Conservation (phyloP, 441 rosid species). For the Aquilaria agallochum region DNA sequence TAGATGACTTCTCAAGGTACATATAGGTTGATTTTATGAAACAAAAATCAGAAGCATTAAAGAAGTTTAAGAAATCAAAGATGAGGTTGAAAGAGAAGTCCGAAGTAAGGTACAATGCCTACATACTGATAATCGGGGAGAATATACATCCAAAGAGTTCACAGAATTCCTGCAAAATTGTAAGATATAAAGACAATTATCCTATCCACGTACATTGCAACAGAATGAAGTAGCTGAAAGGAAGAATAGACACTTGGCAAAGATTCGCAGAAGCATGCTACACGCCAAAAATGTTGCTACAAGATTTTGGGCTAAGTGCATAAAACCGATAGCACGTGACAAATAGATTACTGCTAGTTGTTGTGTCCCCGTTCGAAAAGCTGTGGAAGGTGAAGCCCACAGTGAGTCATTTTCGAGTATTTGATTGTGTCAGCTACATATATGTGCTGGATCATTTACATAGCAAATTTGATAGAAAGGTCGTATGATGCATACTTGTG, state of each 20-base stretch:
- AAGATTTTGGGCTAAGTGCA: background rate
- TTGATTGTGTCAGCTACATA: no score
- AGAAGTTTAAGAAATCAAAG: background rate
- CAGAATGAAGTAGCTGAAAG: no score
- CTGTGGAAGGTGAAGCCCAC: conserved; percentile 4
- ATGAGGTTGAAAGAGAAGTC: no score
- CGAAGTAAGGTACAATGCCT: background rate
- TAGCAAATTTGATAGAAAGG: conserved; percentile 11
- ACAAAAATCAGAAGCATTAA: background rate
- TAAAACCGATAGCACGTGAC: background rate
- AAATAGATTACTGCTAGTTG: conserved; percentile 4
- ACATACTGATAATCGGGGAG: conserved; percentile 8
- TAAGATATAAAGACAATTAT: background rate
- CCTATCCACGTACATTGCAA: background rate
- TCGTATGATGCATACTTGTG: background rate
- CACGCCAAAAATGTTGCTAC: background rate
- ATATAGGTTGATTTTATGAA: background rate
- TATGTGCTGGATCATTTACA: background rate
- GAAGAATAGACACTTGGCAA: no score
- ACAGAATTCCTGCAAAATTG: rapidly evolving
- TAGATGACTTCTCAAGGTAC: conserved; percentile 1
- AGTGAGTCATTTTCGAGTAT: background rate
- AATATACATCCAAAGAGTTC: background rate
- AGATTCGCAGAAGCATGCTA: no score
- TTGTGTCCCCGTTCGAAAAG: conserved; percentile 2